Evolutionary conservation across 2,329 filamentous ascomycete species (phyloP).

Genomic region (Hymenoscyphus fraxineus): DNA sequence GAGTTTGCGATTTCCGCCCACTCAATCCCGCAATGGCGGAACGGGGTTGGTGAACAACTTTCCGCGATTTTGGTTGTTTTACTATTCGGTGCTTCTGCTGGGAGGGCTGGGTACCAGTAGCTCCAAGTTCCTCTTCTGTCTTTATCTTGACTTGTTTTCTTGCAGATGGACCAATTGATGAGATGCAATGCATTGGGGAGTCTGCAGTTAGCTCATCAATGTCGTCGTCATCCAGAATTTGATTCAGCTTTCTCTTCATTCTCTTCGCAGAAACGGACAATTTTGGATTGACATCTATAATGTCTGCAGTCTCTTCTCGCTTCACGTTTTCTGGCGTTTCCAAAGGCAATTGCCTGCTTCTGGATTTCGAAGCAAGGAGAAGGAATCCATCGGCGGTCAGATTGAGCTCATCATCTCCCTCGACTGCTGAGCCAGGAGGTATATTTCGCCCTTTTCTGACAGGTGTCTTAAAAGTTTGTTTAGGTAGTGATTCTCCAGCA

Average conservation of each 20-base stretch:
- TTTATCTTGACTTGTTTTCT: slow-evolving; percentile 6
- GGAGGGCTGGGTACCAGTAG: neutral
- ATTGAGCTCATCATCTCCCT: slow-evolving; percentile 32
- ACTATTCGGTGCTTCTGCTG: neutral
- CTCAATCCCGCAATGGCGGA: neutral
- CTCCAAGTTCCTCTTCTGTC: slow-evolving; percentile 5
- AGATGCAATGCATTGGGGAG: slow-evolving; percentile 3
- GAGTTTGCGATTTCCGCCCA: slow-evolving; percentile 1
- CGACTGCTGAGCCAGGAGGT: slow-evolving; percentile 8
- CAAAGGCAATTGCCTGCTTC: slow-evolving; percentile 10
- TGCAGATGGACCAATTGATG: slow-evolving; percentile 4
- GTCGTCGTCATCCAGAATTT: slow-evolving; percentile 14
- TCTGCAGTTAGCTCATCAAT: slow-evolving; percentile 15
- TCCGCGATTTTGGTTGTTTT: slow-evolving; percentile 1
- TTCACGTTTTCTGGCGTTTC: slow-evolving; percentile 17
- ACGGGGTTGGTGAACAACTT: neutral
- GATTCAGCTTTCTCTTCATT: slow-evolving; percentile 22
- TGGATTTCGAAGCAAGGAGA: slow-evolving; percentile 22
- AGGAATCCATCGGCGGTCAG: slow-evolving; percentile 25
- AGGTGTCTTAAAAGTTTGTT: slow-evolving; percentile 4
- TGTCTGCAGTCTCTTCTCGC: slow-evolving; percentile 15
- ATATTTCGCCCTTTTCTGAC: neutral
- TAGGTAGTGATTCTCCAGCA: neutral
- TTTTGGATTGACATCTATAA: slow-evolving; percentile 6
- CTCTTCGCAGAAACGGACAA: slow-evolving; percentile 4